Base-by-base conservation (phyloP, 2,329 filamentous ascomycete genomes). In the Podosphaera aphanis region DNA sequence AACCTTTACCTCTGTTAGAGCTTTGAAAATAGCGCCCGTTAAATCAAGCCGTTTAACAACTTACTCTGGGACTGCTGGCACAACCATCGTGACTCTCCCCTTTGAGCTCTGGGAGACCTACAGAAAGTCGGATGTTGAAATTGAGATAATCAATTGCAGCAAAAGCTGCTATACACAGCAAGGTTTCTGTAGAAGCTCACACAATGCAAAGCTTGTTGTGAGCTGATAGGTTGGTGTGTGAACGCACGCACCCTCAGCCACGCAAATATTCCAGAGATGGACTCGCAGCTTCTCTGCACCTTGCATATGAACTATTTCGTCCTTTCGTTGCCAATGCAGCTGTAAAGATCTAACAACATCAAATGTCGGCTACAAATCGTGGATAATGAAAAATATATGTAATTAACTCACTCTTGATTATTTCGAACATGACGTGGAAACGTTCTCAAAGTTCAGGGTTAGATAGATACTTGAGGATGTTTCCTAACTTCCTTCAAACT, bases 51-150 rank as follows among this genome's bases (percentile, higher is more conserved):
- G 27, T 27, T 6, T 6, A 10, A 65, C 4, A 10, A 65, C 76
- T 57, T 67, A 83, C 79, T 83, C 79, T 55, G 79, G 79, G 52
- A 83, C 76, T 60, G 78, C 77, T 61, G 79, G 79, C 64, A 74
- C 56, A 55, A 58, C 56, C 56, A 58, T 58, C 47, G 49, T 57
- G 43, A 23, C 35, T 27, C 47, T 41, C 19, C 46, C 40, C 1
- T 47, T 29, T 13, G 21, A n/a, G 15, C 21, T 13, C 29, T n/a
- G 11, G 15, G 11, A 13, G 11, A 33, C 29, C 15, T n/a, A 13
- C 6, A 11, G 3, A 13, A 33, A n/a, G 15, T 33, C 15, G 6
- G 4, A n/a, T 13, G 5, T 13, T 11, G 29, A 33, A 33, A 3
- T 33, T 4, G 5, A 7, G 29, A 13, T 33, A n/a, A 33, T 33